phyloP scores from a whole-genome alignment of 768 basidiomycete species.

The Pleurotus tuber-regium region DNA sequence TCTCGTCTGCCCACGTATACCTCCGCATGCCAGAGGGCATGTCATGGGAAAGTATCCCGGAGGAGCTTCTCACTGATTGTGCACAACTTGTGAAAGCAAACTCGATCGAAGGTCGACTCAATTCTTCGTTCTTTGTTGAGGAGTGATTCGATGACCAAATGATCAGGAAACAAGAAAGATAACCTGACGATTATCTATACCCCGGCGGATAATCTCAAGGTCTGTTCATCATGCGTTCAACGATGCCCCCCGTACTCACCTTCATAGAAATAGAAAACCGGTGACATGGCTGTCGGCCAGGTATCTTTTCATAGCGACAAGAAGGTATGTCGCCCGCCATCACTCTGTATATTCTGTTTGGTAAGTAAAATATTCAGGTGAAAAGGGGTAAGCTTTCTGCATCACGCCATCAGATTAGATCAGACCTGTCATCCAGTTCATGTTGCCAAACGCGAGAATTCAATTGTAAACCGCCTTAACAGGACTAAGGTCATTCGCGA shows the following conservation, averaged over 20 bases:
- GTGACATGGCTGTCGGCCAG: conserved; percentile 96
- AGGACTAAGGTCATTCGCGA: conserved; percentile 85
- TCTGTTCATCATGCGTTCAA: conserved; percentile 24
- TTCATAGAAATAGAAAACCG: conserved; percentile 70
- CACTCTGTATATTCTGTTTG: background rate
- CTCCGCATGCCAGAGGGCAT: conserved; percentile 83
- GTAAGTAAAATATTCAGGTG: conserved; percentile 9
- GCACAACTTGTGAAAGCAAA: conserved; percentile 98
- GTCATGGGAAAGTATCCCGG: conserved; percentile 86
- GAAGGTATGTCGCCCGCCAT: conserved; percentile 41
- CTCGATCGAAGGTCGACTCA: conserved; percentile 89
- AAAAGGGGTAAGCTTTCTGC: conserved; percentile 10
- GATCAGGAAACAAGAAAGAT: conserved; percentile 92
- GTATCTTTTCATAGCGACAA: conserved; percentile 95
- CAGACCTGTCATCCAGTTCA: conserved; percentile 51
- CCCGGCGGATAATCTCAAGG: conserved; percentile 90
- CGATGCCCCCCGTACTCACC: background rate
- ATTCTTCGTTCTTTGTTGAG: too few relatives aligned
- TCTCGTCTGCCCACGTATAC: conserved; percentile 96
- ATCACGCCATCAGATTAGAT: background rate
- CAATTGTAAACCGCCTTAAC: conserved; percentile 88
- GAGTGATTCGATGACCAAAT: background rate
- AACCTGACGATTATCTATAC: conserved; percentile 94
- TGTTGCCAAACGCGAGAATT: conserved; percentile 78
- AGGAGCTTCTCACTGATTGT: conserved; percentile 74